phyloP scores from a whole-genome alignment of 2,329 filamentous ascomycete species.

The Phialophora tarda region DNA sequence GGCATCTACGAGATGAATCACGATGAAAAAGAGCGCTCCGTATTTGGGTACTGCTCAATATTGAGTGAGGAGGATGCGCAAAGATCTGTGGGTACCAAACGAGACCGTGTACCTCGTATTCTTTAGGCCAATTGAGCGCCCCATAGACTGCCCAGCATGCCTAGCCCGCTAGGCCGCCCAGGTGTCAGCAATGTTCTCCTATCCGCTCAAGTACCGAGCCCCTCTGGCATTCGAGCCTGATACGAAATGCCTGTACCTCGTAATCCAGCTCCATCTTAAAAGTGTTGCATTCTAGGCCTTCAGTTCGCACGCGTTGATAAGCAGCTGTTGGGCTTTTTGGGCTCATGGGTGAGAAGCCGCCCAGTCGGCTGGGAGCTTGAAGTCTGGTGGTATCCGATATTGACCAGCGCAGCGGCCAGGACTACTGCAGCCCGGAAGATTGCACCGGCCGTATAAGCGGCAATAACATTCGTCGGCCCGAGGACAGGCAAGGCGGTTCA shows the following conservation, averaged over 20 bases:
- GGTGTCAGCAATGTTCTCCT: background rate
- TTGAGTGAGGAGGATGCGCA: background rate
- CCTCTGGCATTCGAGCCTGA: background rate
- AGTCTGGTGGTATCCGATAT: constrained; percentile 48
- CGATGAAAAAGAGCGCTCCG: background rate
- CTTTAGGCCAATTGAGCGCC: background rate
- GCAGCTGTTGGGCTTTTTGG: background rate
- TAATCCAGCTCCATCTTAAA: background rate
- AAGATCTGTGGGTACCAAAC: background rate
- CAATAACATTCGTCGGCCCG: constrained; percentile 53
- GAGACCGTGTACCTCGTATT: too few relatives aligned
- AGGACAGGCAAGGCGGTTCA: constrained; percentile 49
- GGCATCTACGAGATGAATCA: too few relatives aligned
- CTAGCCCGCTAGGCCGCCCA: background rate
- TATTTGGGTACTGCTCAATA: background rate
- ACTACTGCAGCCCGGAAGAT: constrained; percentile 43
- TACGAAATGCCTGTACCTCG: too few relatives aligned
- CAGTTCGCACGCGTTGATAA: background rate
- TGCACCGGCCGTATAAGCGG: constrained; percentile 51
- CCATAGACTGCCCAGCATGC: too few relatives aligned
- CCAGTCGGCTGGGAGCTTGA: constrained; percentile 48
- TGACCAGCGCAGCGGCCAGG: constrained; percentile 48
- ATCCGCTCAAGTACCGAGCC: background rate
- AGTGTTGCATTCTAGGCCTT: background rate
- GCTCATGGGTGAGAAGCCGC: constrained; percentile 40